Evolutionary conservation across 805 yeast species (phyloP).

Genomic region (Sugiyamaella chiloensis): DNA sequence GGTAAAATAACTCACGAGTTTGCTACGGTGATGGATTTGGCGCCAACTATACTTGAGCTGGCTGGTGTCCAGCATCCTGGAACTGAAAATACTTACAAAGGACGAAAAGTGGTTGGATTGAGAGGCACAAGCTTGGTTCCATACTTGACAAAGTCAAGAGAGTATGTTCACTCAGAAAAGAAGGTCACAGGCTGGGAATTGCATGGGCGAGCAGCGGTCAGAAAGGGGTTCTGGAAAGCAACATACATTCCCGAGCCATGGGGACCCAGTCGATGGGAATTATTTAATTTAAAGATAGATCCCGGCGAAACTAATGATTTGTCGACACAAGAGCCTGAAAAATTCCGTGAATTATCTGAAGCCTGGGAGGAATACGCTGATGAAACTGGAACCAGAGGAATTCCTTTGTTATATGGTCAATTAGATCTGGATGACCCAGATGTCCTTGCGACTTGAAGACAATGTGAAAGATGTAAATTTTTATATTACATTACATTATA

Average conservation of each 20-base stretch:
- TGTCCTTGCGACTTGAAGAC: too few relatives aligned
- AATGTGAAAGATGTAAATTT: too few relatives aligned
- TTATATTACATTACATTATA: too few relatives aligned
- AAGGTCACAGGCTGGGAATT: constrained; percentile 52
- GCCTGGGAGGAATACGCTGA: constrained; percentile 52
- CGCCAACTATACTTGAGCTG: constrained; percentile 53
- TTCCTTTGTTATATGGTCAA: constrained; percentile 4
- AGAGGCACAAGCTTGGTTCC: constrained; percentile 46
- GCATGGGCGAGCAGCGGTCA: constrained; percentile 52
- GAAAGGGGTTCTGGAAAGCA: constrained; percentile 48
- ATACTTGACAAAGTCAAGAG: constrained; percentile 34
- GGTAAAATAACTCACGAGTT: constrained; percentile 37
- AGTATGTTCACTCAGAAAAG: constrained; percentile 4
- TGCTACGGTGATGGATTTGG: constrained; percentile 56
- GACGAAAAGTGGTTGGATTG: constrained; percentile 41
- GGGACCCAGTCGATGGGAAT: constrained; percentile 49
- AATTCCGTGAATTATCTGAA: constrained; percentile 39
- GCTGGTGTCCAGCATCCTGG: constrained; percentile 39
- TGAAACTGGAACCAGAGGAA: constrained; percentile 12
- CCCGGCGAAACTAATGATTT: constrained; percentile 51
- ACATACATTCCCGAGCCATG: constrained; percentile 47
- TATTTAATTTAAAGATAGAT: constrained; percentile 34
- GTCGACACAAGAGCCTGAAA: constrained; percentile 35
- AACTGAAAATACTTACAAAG: constrained; percentile 33
- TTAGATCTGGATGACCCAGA: neutral